Evolutionary conservation across 768 basidiomycete species (phyloP).

Genomic region (Russula griseocarnosa): DNA sequence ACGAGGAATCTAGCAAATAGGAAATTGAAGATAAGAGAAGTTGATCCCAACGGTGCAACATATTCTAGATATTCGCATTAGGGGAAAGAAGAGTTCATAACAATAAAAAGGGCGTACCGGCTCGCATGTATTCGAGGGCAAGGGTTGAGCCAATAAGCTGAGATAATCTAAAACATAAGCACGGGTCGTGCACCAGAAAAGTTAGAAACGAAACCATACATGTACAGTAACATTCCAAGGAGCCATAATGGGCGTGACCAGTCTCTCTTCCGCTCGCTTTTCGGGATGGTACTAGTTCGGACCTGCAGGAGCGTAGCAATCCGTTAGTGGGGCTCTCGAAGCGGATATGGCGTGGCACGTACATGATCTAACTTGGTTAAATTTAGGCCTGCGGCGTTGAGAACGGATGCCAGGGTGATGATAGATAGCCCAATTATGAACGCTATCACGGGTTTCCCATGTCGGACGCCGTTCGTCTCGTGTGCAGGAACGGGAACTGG

Average conservation of each 20-base stretch:
- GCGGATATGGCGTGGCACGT: slow-evolving; percentile 1
- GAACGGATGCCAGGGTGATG: slow-evolving; percentile 75
- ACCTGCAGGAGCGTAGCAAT: slow-evolving; percentile 43
- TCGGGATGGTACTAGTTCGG: slow-evolving; percentile 71
- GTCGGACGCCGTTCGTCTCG: slow-evolving; percentile 31
- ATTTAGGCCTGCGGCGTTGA: slow-evolving; percentile 91
- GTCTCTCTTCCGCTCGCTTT: slow-evolving; percentile 65
- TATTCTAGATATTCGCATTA: slow-evolving; percentile 57
- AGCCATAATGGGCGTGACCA: slow-evolving; percentile 87
- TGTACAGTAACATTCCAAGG: slow-evolving; percentile 90
- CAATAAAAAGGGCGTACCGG: slow-evolving; percentile 44
- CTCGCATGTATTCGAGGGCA: slow-evolving; percentile 84
- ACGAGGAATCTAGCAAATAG: slow-evolving; percentile 88
- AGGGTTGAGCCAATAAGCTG: slow-evolving; percentile 86
- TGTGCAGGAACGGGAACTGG: background rate
- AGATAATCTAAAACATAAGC: slow-evolving; percentile 50
- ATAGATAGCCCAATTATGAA: slow-evolving; percentile 87
- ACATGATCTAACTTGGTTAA: slow-evolving; percentile 91
- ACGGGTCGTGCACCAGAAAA: slow-evolving; percentile 6
- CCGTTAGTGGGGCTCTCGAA: background rate
- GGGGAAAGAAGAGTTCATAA: slow-evolving; percentile 3
- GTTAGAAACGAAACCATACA: slow-evolving; percentile 48
- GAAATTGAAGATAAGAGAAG: slow-evolving; percentile 94
- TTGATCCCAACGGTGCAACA: slow-evolving; percentile 91
- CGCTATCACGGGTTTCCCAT: slow-evolving; percentile 56